These are phyloP conservation scores for Podila horticola DNA, from an alignment of 192 early-diverging fungal genomes.

Conservation along the genomic window DNA sequence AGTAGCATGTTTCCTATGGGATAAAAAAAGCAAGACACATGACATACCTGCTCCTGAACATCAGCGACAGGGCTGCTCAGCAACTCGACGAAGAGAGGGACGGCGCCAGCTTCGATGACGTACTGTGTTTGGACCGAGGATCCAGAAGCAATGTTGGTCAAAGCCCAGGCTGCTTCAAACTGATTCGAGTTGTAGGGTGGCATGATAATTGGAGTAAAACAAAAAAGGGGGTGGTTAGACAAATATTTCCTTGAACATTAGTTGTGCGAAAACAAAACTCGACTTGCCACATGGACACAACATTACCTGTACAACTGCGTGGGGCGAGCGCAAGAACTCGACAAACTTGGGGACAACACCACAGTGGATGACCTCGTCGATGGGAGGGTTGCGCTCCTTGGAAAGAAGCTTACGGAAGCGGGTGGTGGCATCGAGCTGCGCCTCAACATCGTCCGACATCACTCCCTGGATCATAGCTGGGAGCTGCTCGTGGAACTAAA, in stretches of 20 bases:
- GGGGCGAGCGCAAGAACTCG: conserved; percentile 87
- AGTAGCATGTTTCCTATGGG: conserved; percentile 52
- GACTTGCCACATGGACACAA: background rate
- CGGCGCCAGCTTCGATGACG: conserved; percentile 92
- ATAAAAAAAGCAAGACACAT: conserved; percentile 37
- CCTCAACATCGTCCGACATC: conserved; percentile 80
- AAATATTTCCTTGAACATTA: too few species aligned
- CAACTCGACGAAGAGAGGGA: conserved; percentile 92
- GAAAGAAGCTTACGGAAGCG: conserved; percentile 96
- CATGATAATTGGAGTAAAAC: too few species aligned
- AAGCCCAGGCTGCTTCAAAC: conserved; percentile 99
- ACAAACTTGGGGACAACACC: conserved; percentile 96
- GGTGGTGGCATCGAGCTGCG: conserved; percentile 83
- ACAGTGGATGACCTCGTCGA: conserved; percentile 93
- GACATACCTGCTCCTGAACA: conserved; percentile 89
- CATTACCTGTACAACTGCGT: conserved; percentile 85
- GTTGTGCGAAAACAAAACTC: too few species aligned
- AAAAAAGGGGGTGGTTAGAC: too few species aligned
- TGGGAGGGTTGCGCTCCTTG: conserved; percentile 95
- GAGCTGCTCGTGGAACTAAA: conserved; percentile 79
- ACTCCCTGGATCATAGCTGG: conserved; percentile 83
- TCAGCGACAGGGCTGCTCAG: conserved; percentile 84
- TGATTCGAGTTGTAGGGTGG: conserved; percentile 20
- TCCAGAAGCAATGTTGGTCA: conserved; percentile 99
- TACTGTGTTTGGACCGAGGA: conserved; percentile 93